These are phyloP conservation scores for Lichtheimia ornata DNA, from an alignment of 371 early-diverging fungal species.

Conservation along the genomic window DNA sequence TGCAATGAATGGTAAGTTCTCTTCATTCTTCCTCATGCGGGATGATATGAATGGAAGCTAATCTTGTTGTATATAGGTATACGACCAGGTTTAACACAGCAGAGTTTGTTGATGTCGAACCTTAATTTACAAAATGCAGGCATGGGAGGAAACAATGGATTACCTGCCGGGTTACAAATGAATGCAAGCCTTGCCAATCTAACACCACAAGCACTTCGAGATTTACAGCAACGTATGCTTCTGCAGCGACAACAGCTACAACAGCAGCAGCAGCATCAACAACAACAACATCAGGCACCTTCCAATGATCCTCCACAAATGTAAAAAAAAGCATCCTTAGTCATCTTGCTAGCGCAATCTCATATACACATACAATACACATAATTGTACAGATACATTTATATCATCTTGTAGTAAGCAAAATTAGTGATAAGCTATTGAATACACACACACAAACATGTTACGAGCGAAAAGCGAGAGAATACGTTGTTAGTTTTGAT, in stretches of 20 bases:
- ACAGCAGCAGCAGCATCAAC: slow-evolving; percentile 43
- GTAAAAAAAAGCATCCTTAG: slow-evolving; percentile 3
- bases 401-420: too few species aligned
- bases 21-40: not conserved
- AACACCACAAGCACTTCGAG: slow-evolving; percentile 34
- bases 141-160: too few species aligned
- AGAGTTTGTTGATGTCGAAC: not conserved
- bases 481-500: too few species aligned
- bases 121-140: not conserved
- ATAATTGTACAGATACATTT: too few species aligned
- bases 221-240: slow-evolving; percentile 33
- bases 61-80: not conserved
- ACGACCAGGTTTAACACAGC: not conserved
- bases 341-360: too few species aligned
- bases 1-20: not conserved
- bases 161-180: not conserved
- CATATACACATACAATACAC: too few species aligned
- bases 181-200: slow-evolving; percentile 16
- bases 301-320: slow-evolving; percentile 5
- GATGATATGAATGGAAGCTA: too few species aligned
- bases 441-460: too few species aligned
- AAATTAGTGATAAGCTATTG: too few species aligned
- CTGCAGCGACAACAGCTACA: slow-evolving; percentile 45
- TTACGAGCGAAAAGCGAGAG: too few species aligned
- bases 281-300: slow-evolving; percentile 38